Base-by-base conservation (phyloP, 305 asterid species). In the Fraxinus platypoda region DNA sequence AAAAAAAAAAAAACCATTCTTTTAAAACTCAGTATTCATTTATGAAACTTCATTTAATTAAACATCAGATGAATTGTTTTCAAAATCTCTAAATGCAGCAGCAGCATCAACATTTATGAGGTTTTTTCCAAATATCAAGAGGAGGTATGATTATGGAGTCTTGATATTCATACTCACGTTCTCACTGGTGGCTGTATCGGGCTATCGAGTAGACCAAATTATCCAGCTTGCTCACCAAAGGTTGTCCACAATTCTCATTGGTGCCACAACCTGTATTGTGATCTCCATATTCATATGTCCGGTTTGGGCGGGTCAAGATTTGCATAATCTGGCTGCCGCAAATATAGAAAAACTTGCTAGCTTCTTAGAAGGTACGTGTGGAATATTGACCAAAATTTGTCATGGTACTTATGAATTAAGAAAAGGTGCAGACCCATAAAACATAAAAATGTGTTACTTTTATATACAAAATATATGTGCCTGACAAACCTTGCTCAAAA, bases 251-350 rank as follows among this genome's bases (percentile, higher is more conserved):
- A 89, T 93, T 33, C 82, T 91, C 30, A 85, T 93, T n/a, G 98
- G 98, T 2, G 93, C 86, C 28, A 91, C 88, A 0, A 85, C 94
- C 0, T 93, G 98, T 66, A 85, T 95, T 78, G 11, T 92, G 0
- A 81, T 91, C 33, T 93, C 97, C 83, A 26, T 91, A 30, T 81
- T 87, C 86, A 62, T 90, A 31, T 86, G 84, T 83, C 98, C 98
- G 0, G 98, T 91, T 41, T 95, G 98, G 98, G 98, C 97, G 15
- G 98, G 98, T 6, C 89, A 87, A 77, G 97, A 95, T 85, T 81
- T 95, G 81, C 98, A 95, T 75, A 79, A 80, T 17, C 49, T 86
- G 26, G 17, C 88, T 25, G 84, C 90, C 71, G 66, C 19, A 23
- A 91, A 95, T 83, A 43, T 93, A 1, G 90, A 89, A 17, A 92